phyloP scores from a whole-genome alignment of 352 stramenopile genomes.

The Pythium monospermum region DNA sequence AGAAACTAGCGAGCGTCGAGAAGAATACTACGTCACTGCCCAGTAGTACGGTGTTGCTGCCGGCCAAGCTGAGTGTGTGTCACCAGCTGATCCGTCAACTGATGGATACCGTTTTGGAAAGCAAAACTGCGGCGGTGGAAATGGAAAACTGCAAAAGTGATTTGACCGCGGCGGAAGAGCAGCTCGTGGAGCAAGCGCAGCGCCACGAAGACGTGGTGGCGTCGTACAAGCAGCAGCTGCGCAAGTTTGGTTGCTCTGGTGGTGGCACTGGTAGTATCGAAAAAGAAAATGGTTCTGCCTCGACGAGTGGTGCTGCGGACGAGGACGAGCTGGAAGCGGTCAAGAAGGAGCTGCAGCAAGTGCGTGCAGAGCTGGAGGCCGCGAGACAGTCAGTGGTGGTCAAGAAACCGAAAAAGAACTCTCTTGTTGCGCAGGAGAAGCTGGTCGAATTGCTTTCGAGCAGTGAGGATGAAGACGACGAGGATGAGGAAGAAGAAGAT shows the following conservation, averaged over 20 bases:
- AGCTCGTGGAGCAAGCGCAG: slow-evolving; percentile 26
- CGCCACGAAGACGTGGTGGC: slow-evolving; percentile 20
- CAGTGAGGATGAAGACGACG: slow-evolving; percentile 52
- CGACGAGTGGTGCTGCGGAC: no score
- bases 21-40: slow-evolving; percentile 40
- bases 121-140: slow-evolving; percentile 28
- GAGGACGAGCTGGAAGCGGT: slow-evolving; percentile 3
- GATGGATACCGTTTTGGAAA: slow-evolving; percentile 37
- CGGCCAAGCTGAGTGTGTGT: slow-evolving; percentile 29
- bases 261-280: not conserved
- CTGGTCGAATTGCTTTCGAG: slow-evolving; percentile 41
- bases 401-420: slow-evolving; percentile 43
- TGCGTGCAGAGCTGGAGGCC: slow-evolving; percentile 18
- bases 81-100: slow-evolving; percentile 53
- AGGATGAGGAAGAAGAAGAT: slow-evolving; percentile 46
- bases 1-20: slow-evolving; percentile 51
- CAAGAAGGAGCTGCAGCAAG: slow-evolving; percentile 19
- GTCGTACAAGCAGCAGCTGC: slow-evolving; percentile 24
- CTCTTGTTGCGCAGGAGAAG: slow-evolving; percentile 30
- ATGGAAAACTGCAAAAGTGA: slow-evolving; percentile 34
- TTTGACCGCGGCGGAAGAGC: slow-evolving; percentile 24
- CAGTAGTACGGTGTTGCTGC: slow-evolving; percentile 35
- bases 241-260: slow-evolving; percentile 11
- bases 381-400: not conserved
- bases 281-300: no score